Percentiles rank a stretch among this genome's conserved stretches.
phyloP scores from a whole-genome alignment of 805 yeast species.

The Candida wancherniae region DNA sequence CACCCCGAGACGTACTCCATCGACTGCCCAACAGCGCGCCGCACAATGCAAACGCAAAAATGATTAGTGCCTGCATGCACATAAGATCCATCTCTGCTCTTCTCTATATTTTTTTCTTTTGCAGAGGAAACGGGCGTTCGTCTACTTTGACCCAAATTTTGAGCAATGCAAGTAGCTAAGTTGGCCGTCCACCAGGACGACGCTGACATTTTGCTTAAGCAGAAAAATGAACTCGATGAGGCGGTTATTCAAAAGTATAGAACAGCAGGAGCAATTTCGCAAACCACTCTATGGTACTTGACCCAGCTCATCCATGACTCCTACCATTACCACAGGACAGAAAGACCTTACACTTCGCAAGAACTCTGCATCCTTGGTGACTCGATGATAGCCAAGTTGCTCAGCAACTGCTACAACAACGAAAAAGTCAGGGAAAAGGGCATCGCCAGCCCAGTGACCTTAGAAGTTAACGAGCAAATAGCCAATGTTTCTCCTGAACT shows the following conservation, averaged over 20 bases:
- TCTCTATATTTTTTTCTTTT: slow-evolving; percentile 4
- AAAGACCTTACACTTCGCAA: slow-evolving; percentile 47
- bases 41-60: too few relatives aligned
- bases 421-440: slow-evolving; percentile 75
- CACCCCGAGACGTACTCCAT: too few relatives aligned
- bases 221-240: slow-evolving; percentile 62
- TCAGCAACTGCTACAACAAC: slow-evolving; percentile 54
- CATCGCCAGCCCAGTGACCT: slow-evolving; percentile 84
- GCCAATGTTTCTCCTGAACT: slow-evolving; percentile 84
- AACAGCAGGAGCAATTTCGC: slow-evolving; percentile 83
- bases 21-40: too few relatives aligned
- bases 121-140: too few relatives aligned
- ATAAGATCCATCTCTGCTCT: slow-evolving; percentile 14
- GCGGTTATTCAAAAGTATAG: slow-evolving; percentile 74
- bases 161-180: slow-evolving; percentile 65
- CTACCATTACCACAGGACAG: slow-evolving; percentile 54
- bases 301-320: slow-evolving; percentile 64
- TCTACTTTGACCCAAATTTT: slow-evolving; percentile 1
- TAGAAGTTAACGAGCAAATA: slow-evolving; percentile 77
- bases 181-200: slow-evolving; percentile 72
- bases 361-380: slow-evolving; percentile 85
- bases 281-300: slow-evolving; percentile 70
- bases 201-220: slow-evolving; percentile 64
- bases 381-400: slow-evolving; percentile 58
- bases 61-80: slow-evolving; percentile 10